Conservation (phyloP, 2,329 filamentous ascomycete genomes). For the Anisogramma anomala region DNA sequence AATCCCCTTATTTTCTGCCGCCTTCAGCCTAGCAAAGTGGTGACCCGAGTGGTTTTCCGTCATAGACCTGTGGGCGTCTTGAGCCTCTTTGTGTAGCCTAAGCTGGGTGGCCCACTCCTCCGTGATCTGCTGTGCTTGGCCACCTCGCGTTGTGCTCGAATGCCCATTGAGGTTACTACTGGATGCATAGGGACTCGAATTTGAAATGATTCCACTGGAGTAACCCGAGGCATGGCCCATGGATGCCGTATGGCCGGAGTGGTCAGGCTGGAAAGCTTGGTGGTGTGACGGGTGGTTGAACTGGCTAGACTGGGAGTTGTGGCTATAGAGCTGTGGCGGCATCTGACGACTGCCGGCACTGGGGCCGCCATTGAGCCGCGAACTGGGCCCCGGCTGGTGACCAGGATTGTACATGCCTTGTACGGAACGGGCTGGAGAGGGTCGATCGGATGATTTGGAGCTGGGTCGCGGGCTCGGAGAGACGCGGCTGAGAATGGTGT, state of each 20-base stretch:
- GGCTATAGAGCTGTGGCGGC: conserved; percentile 58
- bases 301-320: conserved; percentile 50
- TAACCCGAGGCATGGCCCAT: conserved; percentile 51
- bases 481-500: conserved; percentile 25
- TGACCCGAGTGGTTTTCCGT: conserved; percentile 52
- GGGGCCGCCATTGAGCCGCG: conserved; percentile 62
- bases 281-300: conserved; percentile 56
- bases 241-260: conserved; percentile 42
- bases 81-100: conserved; percentile 66
- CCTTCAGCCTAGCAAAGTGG: conserved; percentile 62
- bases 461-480: conserved; percentile 20
- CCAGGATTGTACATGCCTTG: conserved; percentile 62
- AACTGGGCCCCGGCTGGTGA: conserved; percentile 62
- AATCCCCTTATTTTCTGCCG: conserved; percentile 57
- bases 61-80: conserved; percentile 61
- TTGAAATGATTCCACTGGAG: conserved; percentile 52
- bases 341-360: conserved; percentile 35
- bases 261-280: conserved; percentile 47
- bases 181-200: conserved; percentile 47
- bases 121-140: conserved; percentile 40
- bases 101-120: conserved; percentile 86
- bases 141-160: conserved; percentile 33
- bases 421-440: conserved; percentile 22
- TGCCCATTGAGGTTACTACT: conserved; percentile 48
- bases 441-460: conserved; percentile 21